A percentile compares a stretch with the other conserved stretches of the same genome.
Evolutionary conservation across 2,329 filamentous ascomycete genomes (phyloP).

Genomic region (Xylaria sp.): DNA sequence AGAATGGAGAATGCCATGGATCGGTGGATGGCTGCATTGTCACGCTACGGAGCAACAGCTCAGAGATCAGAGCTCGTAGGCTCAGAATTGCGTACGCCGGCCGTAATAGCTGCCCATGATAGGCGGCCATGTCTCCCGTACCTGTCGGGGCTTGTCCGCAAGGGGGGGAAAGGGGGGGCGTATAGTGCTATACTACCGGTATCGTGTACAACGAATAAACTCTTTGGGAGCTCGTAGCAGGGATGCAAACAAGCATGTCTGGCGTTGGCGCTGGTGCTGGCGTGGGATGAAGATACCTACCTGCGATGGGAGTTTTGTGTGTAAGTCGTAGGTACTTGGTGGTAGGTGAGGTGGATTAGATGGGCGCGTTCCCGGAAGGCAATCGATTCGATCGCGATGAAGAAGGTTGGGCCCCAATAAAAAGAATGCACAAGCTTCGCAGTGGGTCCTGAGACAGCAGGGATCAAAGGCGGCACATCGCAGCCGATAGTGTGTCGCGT

Average conservation of each 20-base stretch:
- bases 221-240: conserved; percentile 29
- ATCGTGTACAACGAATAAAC: too few relatives aligned
- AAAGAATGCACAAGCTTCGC: conserved; percentile 10
- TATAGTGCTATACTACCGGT: too few relatives aligned
- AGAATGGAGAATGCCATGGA: conserved; percentile 18
- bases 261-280: conserved; percentile 36
- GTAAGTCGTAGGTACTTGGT: not conserved
- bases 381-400: conserved; percentile 45
- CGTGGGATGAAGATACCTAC: conserved; percentile 27
- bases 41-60: conserved; percentile 38
- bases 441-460: conserved; percentile 6
- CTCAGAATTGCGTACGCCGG: conserved; percentile 25
- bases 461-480: conserved; percentile 12
- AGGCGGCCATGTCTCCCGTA: not conserved
- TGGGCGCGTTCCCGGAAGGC: conserved; percentile 12
- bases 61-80: conserved; percentile 16
- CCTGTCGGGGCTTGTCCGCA: conserved; percentile 2
- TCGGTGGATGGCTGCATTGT: not conserved
- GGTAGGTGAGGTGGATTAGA: not conserved
- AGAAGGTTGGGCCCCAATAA: conserved; percentile 4
- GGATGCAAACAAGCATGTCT: conserved; percentile 42
- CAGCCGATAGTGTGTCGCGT: conserved; percentile 20
- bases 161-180: not conserved
- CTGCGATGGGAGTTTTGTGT: not conserved
- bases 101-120: not conserved